phyloP scores from a whole-genome alignment of 495 filamentous ascomycete species.

The Evernia prunastri region DNA sequence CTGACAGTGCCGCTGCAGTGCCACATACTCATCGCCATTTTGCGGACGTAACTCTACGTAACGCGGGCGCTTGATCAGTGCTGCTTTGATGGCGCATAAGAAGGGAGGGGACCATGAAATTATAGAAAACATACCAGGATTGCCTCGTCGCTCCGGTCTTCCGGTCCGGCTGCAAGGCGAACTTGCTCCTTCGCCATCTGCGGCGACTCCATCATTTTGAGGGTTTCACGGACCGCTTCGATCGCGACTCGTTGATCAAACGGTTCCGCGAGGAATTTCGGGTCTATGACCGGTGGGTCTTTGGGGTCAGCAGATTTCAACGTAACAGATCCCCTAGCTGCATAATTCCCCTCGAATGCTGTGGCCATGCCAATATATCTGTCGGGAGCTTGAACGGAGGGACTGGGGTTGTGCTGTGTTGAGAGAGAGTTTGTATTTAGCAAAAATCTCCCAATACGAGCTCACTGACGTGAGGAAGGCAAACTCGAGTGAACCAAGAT shows the following conservation, averaged over 20 bases:
- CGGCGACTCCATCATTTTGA: slow-evolving; percentile 41
- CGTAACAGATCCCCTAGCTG: slow-evolving; percentile 42
- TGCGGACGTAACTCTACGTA: too few relatives aligned
- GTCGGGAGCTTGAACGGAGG: slow-evolving; percentile 42
- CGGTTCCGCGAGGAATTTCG: slow-evolving; percentile 41
- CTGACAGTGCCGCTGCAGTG: slow-evolving; percentile 80
- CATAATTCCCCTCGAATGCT: slow-evolving; percentile 32
- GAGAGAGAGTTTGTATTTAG: too few relatives aligned
- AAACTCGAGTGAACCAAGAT: slow-evolving; percentile 36
- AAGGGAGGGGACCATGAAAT: too few relatives aligned
- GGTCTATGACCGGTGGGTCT: slow-evolving; percentile 50
- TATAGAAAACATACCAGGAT: slow-evolving; percentile 39
- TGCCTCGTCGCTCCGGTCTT: slow-evolving; percentile 49
- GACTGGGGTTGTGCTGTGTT: slow-evolving; percentile 22
- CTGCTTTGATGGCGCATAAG: too few relatives aligned
- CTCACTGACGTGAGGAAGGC: too few relatives aligned
- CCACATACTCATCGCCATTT: slow-evolving; percentile 76
- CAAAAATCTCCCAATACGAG: too few relatives aligned
- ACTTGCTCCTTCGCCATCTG: slow-evolving; percentile 43
- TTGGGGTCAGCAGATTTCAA: slow-evolving; percentile 50
- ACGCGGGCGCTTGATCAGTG: too few relatives aligned
- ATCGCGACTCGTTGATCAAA: slow-evolving; percentile 52
- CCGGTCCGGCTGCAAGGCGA: slow-evolving; percentile 37
- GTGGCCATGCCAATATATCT: slow-evolving; percentile 29
- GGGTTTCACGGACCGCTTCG: slow-evolving; percentile 44